phyloP scores from a whole-genome alignment of 2,329 filamentous ascomycete species.

The Colletotrichum lupini region DNA sequence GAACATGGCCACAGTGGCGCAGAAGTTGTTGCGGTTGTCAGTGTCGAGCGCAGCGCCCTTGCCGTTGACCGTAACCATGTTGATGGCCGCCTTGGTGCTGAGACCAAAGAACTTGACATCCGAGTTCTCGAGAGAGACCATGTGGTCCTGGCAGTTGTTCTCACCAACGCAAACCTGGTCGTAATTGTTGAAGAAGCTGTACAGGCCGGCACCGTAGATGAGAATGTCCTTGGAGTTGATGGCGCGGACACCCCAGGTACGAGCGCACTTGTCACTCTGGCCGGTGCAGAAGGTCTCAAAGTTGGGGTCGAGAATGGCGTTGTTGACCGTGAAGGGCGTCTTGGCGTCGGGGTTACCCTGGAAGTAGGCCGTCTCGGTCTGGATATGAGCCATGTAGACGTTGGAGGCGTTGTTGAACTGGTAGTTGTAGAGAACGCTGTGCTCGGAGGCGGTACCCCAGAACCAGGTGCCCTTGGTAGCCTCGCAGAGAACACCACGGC shows the following conservation, averaged over 20 bases:
- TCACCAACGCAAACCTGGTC: constrained; percentile 73
- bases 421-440: constrained; percentile 82
- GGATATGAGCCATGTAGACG: constrained; percentile 85
- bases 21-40: constrained; percentile 75
- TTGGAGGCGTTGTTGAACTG: constrained; percentile 82
- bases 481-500: constrained; percentile 85
- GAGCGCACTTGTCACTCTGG: constrained; percentile 63
- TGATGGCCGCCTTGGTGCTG: constrained; percentile 79
- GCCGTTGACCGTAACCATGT: constrained; percentile 77
- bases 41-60: constrained; percentile 62
- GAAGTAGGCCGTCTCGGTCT: constrained; percentile 91
- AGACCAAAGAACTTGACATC: constrained; percentile 73
- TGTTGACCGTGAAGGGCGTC: constrained; percentile 70
- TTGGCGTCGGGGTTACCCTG: constrained; percentile 83
- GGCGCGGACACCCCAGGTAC: constrained; percentile 82
- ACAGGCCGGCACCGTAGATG: constrained; percentile 79
- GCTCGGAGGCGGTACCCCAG: constrained; percentile 79
- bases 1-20: constrained; percentile 69
- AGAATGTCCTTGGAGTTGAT: constrained; percentile 74
- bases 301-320: constrained; percentile 72
- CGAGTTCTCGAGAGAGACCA: constrained; percentile 77
- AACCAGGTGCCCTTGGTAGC: constrained; percentile 81
- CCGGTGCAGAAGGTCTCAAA: constrained; percentile 69
- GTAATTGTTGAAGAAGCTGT: constrained; percentile 89
- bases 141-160: constrained; percentile 81